These are phyloP conservation scores for Lignosus rhinocerotis DNA, from an alignment of 1,284 basidiomycete genomes.

Conservation along the genomic window DNA sequence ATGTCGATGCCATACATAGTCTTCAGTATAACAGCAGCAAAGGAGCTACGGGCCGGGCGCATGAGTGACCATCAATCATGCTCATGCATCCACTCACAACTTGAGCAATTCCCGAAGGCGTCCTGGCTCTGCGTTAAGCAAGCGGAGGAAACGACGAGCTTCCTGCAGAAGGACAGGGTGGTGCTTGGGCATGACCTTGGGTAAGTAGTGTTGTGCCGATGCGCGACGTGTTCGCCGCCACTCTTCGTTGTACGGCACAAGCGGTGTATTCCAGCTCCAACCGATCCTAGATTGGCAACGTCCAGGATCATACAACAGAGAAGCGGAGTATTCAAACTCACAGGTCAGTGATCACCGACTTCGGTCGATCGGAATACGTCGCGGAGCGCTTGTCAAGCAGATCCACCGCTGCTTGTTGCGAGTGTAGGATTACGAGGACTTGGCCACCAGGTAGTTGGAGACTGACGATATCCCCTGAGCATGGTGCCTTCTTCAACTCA, in stretches of 20 bases:
- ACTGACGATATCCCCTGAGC: slow-evolving; percentile 3
- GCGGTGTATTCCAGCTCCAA: slow-evolving; percentile 13
- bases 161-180: slow-evolving; percentile 3
- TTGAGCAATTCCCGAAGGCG: slow-evolving; percentile 5
- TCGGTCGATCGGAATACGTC: slow-evolving; percentile 10
- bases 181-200: slow-evolving; percentile 5
- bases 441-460: slow-evolving; percentile 6
- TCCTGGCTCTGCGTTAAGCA: slow-evolving; percentile 4
- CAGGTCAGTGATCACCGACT: slow-evolving; percentile 7
- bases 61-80: not conserved
- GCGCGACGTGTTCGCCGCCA: slow-evolving; percentile 11
- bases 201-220: slow-evolving; percentile 5
- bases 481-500: not conserved
- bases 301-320: not conserved
- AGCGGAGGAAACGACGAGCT: slow-evolving; percentile 4
- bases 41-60: not conserved
- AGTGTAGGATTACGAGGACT: slow-evolving; percentile 6
- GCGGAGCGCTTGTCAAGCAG: slow-evolving; percentile 12
- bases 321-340: not conserved
- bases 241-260: slow-evolving; percentile 9
- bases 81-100: not conserved
- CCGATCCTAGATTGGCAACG: not conserved
- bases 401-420: slow-evolving; percentile 4
- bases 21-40: slow-evolving; percentile 8
- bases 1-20: slow-evolving; percentile 17